Evolutionary conservation across 2,329 filamentous ascomycete species (phyloP).

Genomic region (Colletotrichum melonis): DNA sequence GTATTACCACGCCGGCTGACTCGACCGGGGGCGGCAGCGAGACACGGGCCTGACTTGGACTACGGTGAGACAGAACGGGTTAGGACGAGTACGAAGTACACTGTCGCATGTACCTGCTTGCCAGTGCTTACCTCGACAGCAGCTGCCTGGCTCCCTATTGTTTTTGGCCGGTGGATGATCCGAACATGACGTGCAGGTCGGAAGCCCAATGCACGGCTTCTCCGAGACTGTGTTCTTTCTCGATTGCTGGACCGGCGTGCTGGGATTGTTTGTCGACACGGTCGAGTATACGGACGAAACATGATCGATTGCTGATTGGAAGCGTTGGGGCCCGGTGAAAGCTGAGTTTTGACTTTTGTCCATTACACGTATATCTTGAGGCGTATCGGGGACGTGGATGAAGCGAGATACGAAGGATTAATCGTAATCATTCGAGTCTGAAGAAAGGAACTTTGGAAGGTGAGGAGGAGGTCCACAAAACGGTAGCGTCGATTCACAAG

Average conservation of each 20-base stretch:
- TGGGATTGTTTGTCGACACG: not conserved
- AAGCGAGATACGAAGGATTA: slow-evolving; percentile 21
- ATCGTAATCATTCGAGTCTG: slow-evolving; percentile 1
- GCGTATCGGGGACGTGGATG: not conserved
- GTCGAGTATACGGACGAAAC: not conserved
- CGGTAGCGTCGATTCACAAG: not conserved
- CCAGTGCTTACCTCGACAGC: not conserved
- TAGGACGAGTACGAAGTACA: not conserved
- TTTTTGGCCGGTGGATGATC: not conserved
- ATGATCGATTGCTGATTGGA: not conserved
- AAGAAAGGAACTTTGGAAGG: not conserved
- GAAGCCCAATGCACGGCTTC: not conserved
- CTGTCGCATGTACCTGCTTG: not conserved
- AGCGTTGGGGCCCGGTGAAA: not conserved
- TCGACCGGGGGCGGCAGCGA: slow-evolving; percentile 16
- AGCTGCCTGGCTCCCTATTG: not conserved
- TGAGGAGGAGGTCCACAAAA: not conserved
- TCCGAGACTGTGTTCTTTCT: not conserved
- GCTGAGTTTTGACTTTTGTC: not conserved
- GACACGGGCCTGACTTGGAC: not conserved
- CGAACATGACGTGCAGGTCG: slow-evolving; percentile 11
- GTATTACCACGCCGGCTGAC: slow-evolving; percentile 10
- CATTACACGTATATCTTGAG: not conserved
- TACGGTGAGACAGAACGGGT: slow-evolving; percentile 15
- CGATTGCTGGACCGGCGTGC: not conserved